Evolutionary conservation across 2,329 filamentous ascomycete species (phyloP).

Genomic region (Leptographium radiaticola): DNA sequence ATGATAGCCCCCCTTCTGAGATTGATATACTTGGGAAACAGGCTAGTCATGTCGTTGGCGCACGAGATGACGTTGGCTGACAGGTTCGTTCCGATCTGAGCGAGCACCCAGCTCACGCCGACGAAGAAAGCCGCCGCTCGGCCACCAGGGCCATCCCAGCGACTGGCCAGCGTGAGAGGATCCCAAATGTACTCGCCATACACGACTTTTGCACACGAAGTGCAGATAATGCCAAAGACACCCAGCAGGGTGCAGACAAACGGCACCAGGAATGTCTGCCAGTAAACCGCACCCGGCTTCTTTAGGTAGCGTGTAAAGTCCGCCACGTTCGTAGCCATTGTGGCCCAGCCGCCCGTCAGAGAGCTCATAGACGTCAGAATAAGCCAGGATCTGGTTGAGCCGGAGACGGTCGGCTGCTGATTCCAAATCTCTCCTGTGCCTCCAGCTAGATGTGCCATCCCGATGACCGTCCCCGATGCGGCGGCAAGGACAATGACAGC

Average conservation of each 20-base stretch:
- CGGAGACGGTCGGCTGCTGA: too few relatives aligned
- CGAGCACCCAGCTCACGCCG: slow-evolving; percentile 12
- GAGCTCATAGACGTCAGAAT: slow-evolving; percentile 10
- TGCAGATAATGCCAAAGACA: slow-evolving; percentile 13
- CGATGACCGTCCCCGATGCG: background rate
- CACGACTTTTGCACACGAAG: background rate
- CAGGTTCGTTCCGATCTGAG: slow-evolving; percentile 26
- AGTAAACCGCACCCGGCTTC: slow-evolving; percentile 14
- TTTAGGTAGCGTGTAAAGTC: slow-evolving; percentile 25
- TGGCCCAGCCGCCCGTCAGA: slow-evolving; percentile 14
- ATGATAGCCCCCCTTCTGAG: too few relatives aligned
- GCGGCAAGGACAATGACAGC: slow-evolving; percentile 25
- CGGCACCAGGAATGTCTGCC: slow-evolving; percentile 1
- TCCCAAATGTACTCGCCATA: slow-evolving; percentile 32
- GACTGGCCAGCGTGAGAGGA: slow-evolving; percentile 24
- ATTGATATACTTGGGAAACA: slow-evolving; percentile 27
- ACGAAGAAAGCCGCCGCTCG: background rate
- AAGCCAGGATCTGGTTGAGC: background rate
- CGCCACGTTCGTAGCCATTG: slow-evolving; percentile 17
- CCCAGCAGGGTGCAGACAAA: slow-evolving; percentile 24
- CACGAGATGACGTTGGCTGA: slow-evolving; percentile 26
- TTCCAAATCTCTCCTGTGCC: too few relatives aligned
- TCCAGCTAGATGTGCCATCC: slow-evolving; percentile 4
- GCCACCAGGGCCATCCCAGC: slow-evolving; percentile 21
- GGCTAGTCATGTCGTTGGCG: slow-evolving; percentile 25